These are phyloP conservation scores for Phalaenopsis equestris DNA, from an alignment of 106 monocot species.

Conservation along the genomic window DNA sequence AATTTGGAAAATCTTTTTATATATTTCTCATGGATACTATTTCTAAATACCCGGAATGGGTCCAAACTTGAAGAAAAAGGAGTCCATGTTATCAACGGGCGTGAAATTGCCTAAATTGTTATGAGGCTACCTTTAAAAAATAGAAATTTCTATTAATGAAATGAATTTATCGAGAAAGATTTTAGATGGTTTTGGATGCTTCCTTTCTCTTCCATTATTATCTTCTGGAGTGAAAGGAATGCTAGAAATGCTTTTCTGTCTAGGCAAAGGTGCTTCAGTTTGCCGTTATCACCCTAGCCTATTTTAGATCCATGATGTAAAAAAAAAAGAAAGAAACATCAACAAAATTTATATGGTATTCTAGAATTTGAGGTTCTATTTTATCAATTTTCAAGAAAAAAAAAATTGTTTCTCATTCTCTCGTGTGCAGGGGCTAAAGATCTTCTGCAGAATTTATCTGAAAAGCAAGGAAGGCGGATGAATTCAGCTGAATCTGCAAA, in stretches of 20 bases:
- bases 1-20: too few species aligned
- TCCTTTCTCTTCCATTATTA: background rate
- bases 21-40: too few species aligned
- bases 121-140: too few species aligned
- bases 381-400: background rate
- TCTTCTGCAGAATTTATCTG: conserved; percentile 66
- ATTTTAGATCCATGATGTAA: background rate
- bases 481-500: conserved; percentile 78
- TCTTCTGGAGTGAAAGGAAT: background rate
- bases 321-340: background rate
- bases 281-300: background rate
- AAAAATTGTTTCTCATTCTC: background rate
- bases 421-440: conserved; percentile 58
- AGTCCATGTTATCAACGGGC: too few species aligned
- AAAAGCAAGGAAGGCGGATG: conserved; percentile 88
- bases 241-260: background rate
- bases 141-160: too few species aligned
- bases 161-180: too few species aligned
- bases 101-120: too few species aligned
- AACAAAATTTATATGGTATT: background rate
- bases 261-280: background rate
- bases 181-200: too few species aligned
- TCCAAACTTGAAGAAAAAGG: too few species aligned
- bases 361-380: background rate
- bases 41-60: too few species aligned